A percentile compares a stretch with the other conserved stretches of the same genome.
These are phyloP conservation scores for Parascedosporium putredinis DNA, from an alignment of 2,329 filamentous ascomycete genomes.

Conservation along the genomic window DNA sequence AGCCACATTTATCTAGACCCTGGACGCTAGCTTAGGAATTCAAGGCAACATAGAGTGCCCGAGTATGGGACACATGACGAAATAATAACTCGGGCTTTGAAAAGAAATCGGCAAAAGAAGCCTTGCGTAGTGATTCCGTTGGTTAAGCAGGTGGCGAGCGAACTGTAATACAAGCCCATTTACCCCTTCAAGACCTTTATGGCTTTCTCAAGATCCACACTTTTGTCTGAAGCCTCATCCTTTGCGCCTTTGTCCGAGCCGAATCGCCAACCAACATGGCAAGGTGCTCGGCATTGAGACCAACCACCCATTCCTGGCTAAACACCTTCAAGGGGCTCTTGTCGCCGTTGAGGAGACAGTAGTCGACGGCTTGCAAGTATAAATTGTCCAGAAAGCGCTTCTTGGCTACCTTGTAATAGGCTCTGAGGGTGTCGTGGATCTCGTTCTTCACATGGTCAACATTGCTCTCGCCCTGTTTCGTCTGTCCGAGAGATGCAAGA, in stretches of 20 bases:
- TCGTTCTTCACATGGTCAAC: constrained; percentile 15
- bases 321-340: constrained; percentile 19
- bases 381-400: constrained; percentile 25
- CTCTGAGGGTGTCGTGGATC: constrained; percentile 20
- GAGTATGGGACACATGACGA: no score
- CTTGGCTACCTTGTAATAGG: constrained; percentile 23
- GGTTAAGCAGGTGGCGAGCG: no score
- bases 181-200: constrained; percentile 5
- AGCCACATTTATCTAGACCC: no score
- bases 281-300: constrained; percentile 15
- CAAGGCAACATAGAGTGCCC: no score
- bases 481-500: neutral
- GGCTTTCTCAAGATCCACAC: neutral
- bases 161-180: neutral
- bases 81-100: no score
- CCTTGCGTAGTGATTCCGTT: no score
- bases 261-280: constrained; percentile 18
- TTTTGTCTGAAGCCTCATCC: constrained; percentile 28
- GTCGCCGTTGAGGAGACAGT: constrained; percentile 17
- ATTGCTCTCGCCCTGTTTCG: constrained; percentile 5
- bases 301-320: constrained; percentile 20
- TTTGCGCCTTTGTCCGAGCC: constrained; percentile 23
- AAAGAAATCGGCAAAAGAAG: no score
- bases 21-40: no score
- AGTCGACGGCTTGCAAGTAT: constrained; percentile 20